Evolutionary conservation across 1,284 basidiomycete species (phyloP), one percentile per base, ranked within the genome.

Genomic region (Polyporus tsugae): DNA sequence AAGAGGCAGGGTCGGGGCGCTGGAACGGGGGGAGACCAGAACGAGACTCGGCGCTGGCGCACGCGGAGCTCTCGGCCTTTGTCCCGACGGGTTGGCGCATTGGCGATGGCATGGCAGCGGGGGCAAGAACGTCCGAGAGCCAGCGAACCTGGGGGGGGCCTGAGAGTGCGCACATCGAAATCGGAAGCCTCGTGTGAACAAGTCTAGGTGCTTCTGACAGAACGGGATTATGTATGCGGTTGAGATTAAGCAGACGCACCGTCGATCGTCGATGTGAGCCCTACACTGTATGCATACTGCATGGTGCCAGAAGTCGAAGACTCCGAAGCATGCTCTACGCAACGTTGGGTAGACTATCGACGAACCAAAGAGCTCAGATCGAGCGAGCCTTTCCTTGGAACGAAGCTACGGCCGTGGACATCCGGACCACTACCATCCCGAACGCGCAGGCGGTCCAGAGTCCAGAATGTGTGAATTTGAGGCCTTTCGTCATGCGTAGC

Each of bases 131-230:
- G 25, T 53, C 36, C n/a, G 41, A 62, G 41, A 62, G 57, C 29
- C 39, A 15, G 58, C 7, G 58, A 60, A 41, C 22, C 39, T 60
- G 58, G 33, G 10, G 22, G n/a, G 39, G 22, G 38, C 38, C 36
- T 53, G 62, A 63, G 62, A 29, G 39, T 44, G 63, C 33, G 42
- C 35, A 11, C 42, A 64, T 46, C 25, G 39, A 29, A 36, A 62
- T 25, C 36, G 60, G 49, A 57, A 44, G 49, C 41, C 4, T 19
- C 39, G 60, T 36, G 64, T 62, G 64, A 66, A 60, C 49, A 15
- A 61, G 61, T 62, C 49, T 62, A n/a, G 60, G 33, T 38, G 55
- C 59, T 53, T 41, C 52, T 53, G 39, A 65, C 64, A 49, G 49
- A 46, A 44, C 22, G 59, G 57, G 59, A 64, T 35, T 33, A 44